phyloP scores from a whole-genome alignment of 2,329 filamentous ascomycete genomes.

The Neofusicoccum ribis region DNA sequence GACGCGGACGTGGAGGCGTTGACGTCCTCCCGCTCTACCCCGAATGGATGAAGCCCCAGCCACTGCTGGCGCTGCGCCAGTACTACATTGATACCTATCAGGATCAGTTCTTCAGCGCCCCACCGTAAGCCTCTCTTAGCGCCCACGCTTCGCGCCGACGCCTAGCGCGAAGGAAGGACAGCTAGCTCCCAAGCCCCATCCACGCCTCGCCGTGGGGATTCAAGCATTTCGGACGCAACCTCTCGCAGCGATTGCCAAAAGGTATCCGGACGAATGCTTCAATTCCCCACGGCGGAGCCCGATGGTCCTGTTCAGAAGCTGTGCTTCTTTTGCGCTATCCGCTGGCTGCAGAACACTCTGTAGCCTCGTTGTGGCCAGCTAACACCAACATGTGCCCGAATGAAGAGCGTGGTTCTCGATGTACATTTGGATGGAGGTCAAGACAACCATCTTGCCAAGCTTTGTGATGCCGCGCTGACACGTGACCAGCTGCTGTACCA shows the following conservation, averaged over 20 bases:
- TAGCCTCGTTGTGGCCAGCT: background rate
- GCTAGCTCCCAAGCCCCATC: no score
- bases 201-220: no score
- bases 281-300: no score
- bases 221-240: no score
- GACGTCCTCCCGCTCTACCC: constrained; percentile 64
- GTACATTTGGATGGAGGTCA: constrained; percentile 58
- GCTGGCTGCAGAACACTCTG: background rate
- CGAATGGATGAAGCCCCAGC: constrained; percentile 46
- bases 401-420: constrained; percentile 53
- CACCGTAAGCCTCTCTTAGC: constrained; percentile 43
- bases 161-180: no score
- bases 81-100: constrained; percentile 63
- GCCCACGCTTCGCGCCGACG: background rate
- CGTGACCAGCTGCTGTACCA: constrained; percentile 52
- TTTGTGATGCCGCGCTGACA: constrained; percentile 5
- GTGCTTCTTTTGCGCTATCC: no score
- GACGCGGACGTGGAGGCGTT: constrained; percentile 49
- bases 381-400: background rate
- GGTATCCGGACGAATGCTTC: no score
- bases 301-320: no score
- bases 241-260: no score
- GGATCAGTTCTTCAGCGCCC: constrained; percentile 62
- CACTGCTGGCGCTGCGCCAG: constrained; percentile 52
- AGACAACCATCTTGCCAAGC: background rate